A percentile compares a stretch with the other conserved stretches of the same genome.
Conservation (phyloP, 352 stramenopile species). For the Detonula confervacea region DNA sequence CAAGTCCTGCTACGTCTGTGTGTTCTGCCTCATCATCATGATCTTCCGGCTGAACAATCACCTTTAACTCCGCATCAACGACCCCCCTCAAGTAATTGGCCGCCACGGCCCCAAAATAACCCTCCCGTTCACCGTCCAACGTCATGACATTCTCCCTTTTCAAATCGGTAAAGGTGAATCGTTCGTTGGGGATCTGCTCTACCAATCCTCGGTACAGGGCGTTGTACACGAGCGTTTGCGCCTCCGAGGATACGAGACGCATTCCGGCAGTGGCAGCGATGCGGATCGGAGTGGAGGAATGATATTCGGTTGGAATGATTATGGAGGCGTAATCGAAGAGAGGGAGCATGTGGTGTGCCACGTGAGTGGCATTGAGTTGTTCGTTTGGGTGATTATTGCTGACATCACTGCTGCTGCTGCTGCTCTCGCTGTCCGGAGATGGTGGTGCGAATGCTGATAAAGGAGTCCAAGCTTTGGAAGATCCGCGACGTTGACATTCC, state of each 20-base stretch:
- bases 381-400: constrained; percentile 16
- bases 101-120: constrained; percentile 80
- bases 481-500: constrained; percentile 72
- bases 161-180: constrained; percentile 71
- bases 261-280: constrained; percentile 84
- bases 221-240: constrained; percentile 80
- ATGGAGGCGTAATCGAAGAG: constrained; percentile 79
- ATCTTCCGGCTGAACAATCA: constrained; percentile 41
- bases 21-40: constrained; percentile 22
- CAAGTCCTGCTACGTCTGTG: neutral
- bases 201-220: constrained; percentile 76
- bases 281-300: constrained; percentile 69
- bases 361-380: constrained; percentile 64
- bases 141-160: constrained; percentile 73
- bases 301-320: constrained; percentile 72
- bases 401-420: constrained; percentile 17
- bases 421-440: constrained; percentile 8
- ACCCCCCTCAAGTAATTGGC: constrained; percentile 83
- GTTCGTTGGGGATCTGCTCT: constrained; percentile 27
- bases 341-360: constrained; percentile 79
- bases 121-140: constrained; percentile 77
- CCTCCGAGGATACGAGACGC: constrained; percentile 66
- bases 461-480: constrained; percentile 70
- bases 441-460: constrained; percentile 70
- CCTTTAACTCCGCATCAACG: constrained; percentile 71